Percentiles rank a stretch among this genome's conserved stretches.
Conservation (phyloP, 208 protist genomes). For the Leishmania turanica region DNA sequence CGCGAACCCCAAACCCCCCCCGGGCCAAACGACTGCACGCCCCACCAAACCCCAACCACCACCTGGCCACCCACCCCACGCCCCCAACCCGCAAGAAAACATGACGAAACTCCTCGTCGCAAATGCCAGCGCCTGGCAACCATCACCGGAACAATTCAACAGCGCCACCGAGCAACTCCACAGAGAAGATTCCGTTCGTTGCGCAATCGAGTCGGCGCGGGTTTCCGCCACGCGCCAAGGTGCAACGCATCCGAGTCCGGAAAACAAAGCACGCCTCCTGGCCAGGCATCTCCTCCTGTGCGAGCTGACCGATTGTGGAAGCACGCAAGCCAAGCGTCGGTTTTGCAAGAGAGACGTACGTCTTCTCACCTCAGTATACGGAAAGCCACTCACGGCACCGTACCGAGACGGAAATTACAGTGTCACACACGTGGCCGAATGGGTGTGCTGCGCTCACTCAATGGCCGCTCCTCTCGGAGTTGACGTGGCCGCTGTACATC, state of each 20-base stretch:
- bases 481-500: conserved; percentile 21
- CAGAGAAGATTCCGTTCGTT: conserved; percentile 15
- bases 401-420: conserved; percentile 17
- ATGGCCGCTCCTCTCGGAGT: conserved; percentile 16
- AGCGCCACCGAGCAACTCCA: not conserved
- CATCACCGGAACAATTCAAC: not conserved
- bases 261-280: conserved; percentile 14
- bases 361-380: conserved; percentile 1
- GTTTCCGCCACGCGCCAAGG: not conserved
- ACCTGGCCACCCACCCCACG: not conserved
- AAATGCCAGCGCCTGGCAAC: conserved; percentile 12
- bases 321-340: not conserved
- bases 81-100: not conserved
- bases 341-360: conserved; percentile 4
- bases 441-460: conserved; percentile 24
- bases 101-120: conserved; percentile 7
- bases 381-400: conserved; percentile 14
- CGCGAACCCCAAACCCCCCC: not conserved
- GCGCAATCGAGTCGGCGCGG: conserved; percentile 8
- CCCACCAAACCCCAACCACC: not conserved
- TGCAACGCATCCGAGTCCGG: not conserved
- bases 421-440: conserved; percentile 31
- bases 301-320: not conserved
- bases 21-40: not conserved
- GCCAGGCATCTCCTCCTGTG: conserved; percentile 18